Evolutionary conservation across 352 stramenopile species (phyloP), one percentile per base, ranked within the genome.

Genomic region (Globisporangium middletonii): DNA sequence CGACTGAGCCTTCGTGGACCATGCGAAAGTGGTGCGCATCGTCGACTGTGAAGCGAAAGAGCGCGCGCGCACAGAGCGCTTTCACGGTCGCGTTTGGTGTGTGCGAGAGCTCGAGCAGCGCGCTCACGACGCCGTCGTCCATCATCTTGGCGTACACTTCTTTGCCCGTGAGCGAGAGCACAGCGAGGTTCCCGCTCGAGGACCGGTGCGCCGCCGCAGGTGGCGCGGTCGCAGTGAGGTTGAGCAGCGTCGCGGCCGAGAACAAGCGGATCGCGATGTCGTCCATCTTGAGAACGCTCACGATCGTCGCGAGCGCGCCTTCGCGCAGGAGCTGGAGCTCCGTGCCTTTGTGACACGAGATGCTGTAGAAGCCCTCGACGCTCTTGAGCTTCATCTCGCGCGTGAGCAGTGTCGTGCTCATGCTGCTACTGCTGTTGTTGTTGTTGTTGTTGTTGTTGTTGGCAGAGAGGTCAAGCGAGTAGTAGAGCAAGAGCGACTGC

Each of bases 371-470:
- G 0, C 84, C 83, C 52, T 94, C 82, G 27, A 83, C 67, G 44
- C 78, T 86, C 55, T 87, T 87, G 53, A 92, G 62, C 55, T 91
- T 91, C 69, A 84, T 83, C 15, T 93, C 81, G 13, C 75, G 74
- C 0, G 75, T 82, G 27, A 91, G 52, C 41, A 69, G 35, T 43
- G 55, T 50, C 4, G 64, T 59, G 53, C 54, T 78, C 35, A 69
- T 52, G 33, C 26, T 62, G 35, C 37, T 59, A n/a, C 13, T 38
- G 23, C 16, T 54, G 30, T 33, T 60, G 53, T 13, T 68, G 33
- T 38, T 38, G 33, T 13, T 68, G 33, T 38, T 38, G 33, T 13
- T 68, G 33, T 38, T 38, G 33, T 13, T 68, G 33, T 38, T 38
- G 33, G 4, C 7, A 6, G 52, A 48, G 15, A 65, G 46, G 11